Percentiles rank a stretch among this genome's conserved stretches.
Evolutionary conservation across 768 basidiomycete genomes (phyloP).

Genomic region (Nidularia pulvinata): DNA sequence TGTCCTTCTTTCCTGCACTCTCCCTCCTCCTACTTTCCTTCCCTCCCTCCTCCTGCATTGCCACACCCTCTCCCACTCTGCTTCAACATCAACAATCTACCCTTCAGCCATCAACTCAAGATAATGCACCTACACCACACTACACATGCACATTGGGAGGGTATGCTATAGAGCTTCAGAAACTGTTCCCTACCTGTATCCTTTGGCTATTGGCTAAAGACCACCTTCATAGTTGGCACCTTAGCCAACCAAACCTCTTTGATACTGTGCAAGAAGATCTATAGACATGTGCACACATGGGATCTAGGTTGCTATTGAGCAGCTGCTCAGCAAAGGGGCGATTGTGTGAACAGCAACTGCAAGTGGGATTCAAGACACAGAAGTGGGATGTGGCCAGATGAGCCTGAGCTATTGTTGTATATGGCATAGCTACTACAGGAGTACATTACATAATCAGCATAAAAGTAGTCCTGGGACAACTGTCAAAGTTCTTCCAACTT

Average conservation of each 20-base stretch:
- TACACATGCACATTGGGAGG: constrained; percentile 62
- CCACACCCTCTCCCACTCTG: not conserved
- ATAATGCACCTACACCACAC: constrained; percentile 92
- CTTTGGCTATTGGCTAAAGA: not conserved
- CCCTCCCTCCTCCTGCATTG: no score
- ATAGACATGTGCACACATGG: constrained; percentile 74
- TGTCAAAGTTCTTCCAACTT: no score
- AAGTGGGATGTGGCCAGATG: not conserved
- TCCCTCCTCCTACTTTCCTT: no score
- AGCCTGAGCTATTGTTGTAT: not conserved
- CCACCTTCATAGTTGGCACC: constrained; percentile 62
- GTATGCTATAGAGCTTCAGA: constrained; percentile 76
- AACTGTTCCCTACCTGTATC: not conserved
- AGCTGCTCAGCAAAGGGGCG: constrained; percentile 26
- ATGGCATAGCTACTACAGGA: no score
- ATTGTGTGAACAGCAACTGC: no score
- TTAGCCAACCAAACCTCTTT: constrained; percentile 79
- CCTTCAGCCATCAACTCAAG: constrained; percentile 63
- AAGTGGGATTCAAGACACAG: not conserved
- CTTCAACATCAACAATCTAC: not conserved
- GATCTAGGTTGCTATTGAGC: constrained; percentile 72
- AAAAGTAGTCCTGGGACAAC: no score
- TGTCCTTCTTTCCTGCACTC: no score
- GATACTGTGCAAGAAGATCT: constrained; percentile 85
- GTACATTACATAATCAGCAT: no score